A percentile compares a stretch with the other conserved stretches of the same genome.
These are phyloP conservation scores for Athelia sp. DNA, from an alignment of 1,284 basidiomycete species.

Conservation along the genomic window DNA sequence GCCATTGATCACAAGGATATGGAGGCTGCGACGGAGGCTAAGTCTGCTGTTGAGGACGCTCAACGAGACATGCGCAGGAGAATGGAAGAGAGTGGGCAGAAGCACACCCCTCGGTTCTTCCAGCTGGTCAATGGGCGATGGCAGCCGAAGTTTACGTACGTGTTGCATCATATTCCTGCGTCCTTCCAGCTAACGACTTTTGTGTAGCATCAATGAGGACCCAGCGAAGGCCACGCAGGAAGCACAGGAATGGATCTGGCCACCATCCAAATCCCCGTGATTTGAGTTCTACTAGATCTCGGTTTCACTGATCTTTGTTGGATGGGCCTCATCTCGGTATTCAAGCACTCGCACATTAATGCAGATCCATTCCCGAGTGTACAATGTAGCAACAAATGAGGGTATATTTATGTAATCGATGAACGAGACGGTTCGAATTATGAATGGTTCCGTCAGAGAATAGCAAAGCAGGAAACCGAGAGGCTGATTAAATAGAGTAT, in stretches of 20 bases:
- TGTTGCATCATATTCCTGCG: slow-evolving; percentile 9
- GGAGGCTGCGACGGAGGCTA: slow-evolving; percentile 90
- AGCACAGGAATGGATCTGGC: slow-evolving; percentile 55
- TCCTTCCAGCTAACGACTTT: slow-evolving; percentile 6
- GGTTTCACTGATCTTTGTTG: slow-evolving; percentile 4
- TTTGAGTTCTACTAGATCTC: background rate
- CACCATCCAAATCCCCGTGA: background rate
- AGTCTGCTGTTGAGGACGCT: slow-evolving; percentile 87
- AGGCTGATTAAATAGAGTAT: slow-evolving; percentile 2
- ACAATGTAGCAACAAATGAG: slow-evolving; percentile 37
- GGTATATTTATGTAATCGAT: slow-evolving; percentile 28
- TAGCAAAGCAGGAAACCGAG: background rate
- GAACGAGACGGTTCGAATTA: slow-evolving; percentile 4
- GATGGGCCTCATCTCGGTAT: background rate
- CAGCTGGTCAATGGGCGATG: slow-evolving; percentile 72
- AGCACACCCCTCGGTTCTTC: slow-evolving; percentile 79
- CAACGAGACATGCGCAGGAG: slow-evolving; percentile 80
- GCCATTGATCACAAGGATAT: slow-evolving; percentile 90
- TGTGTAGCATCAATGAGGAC: slow-evolving; percentile 50
- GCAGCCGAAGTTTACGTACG: slow-evolving; percentile 75
- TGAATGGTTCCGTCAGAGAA: slow-evolving; percentile 10
- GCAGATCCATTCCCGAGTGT: slow-evolving; percentile 32
- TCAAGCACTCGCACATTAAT: slow-evolving; percentile 20
- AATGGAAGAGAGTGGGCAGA: slow-evolving; percentile 72
- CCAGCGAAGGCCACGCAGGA: slow-evolving; percentile 54